These are phyloP conservation scores for Schizosaccharomyces versatilis DNA, from an alignment of 1,139 yeast species.

Conservation along the genomic window DNA sequence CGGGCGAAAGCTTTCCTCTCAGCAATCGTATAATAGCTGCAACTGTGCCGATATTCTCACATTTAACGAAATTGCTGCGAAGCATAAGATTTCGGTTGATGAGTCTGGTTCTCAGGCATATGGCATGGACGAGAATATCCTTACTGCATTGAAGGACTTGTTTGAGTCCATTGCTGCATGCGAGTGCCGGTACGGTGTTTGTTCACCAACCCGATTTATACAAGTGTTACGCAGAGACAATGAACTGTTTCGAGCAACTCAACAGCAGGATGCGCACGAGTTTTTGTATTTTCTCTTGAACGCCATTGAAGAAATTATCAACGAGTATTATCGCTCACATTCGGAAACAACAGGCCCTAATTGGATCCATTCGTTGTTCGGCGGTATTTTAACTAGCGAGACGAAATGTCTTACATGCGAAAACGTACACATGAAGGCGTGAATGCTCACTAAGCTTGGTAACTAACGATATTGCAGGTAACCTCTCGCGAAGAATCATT, in stretches of 20 bases:
- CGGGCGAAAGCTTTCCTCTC: conserved; percentile 1
- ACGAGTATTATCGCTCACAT: conserved; percentile 14
- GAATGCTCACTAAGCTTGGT: no score
- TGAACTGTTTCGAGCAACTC: conserved; percentile 61
- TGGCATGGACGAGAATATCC: conserved; percentile 33
- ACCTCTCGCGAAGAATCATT: conserved; percentile 71
- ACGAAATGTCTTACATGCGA: conserved; percentile 84
- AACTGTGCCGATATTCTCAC: conserved; percentile 3
- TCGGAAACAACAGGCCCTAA: conserved; percentile 18
- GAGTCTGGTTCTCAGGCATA: conserved; percentile 23
- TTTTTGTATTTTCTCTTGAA: conserved; percentile 71
- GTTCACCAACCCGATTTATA: conserved; percentile 56
- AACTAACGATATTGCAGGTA: conserved; percentile 13
- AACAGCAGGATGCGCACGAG: conserved; percentile 98
- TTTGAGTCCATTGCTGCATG: conserved; percentile 69
- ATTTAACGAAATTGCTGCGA: conserved; percentile 2
- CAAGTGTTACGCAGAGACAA: conserved; percentile 61
- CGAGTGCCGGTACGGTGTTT: conserved; percentile 51
- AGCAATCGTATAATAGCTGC: conserved; percentile 5
- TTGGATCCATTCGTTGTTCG: conserved; percentile 55
- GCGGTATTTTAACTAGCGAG: conserved; percentile 67
- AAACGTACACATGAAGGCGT: conserved; percentile 19
- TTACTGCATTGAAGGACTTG: conserved; percentile 59
- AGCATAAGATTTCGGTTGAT: conserved; percentile 6
- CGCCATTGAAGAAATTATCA: conserved; percentile 52